Base-by-base conservation (phyloP, 2,329 filamentous ascomycete species). In the Zasmidium angulare region DNA sequence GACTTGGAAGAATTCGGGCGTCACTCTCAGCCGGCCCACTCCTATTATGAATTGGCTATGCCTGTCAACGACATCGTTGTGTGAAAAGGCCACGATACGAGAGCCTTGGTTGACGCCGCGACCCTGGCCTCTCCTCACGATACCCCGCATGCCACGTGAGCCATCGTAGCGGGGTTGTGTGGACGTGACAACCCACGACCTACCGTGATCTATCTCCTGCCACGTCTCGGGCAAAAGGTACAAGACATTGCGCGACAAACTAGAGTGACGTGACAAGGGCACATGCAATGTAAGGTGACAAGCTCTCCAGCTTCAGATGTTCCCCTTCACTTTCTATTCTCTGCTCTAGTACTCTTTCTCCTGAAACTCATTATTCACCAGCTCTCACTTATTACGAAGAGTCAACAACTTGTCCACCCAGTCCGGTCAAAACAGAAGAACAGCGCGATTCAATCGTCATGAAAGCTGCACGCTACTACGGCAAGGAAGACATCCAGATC, bases 391-490 rank as follows among this genome's bases (percentile, higher is more conserved):
- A n/a, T n/a, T n/a, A n/a, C n/a, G n/a, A n/a, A n/a, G n/a, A n/a
- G n/a, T n/a, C n/a, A n/a, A n/a, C n/a, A n/a, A 36, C 7, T 36
- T 14, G 29, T 7, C 29, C 29, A 36, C 14, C 29, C 29, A 7
- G 14, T 36, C 14, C n/a, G n/a, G n/a, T n/a, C n/a, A n/a, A n/a
- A n/a, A 36, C 29, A 14, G 29, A 36, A 36, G 29, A 36, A 36
- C 29, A 36, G 7, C 29, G n/a, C n/a, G n/a, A n/a, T n/a, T n/a
- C n/a, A n/a, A n/a, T n/a, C n/a, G n/a, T n/a, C n/a, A 85, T 85
- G 83, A 77, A 77, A 63, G 83, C 83, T 50, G 79, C 81, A 22
- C 75, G 81, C 65, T 86, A 81, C 65, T 81, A 84, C 67, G 82
- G 82, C 17, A 80, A 79, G 60, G 78, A 81, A 63, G 82, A 86